phyloP scores from a whole-genome alignment of 2,329 filamentous ascomycete species.

The Arthrobotrys pseudoclavata region DNA sequence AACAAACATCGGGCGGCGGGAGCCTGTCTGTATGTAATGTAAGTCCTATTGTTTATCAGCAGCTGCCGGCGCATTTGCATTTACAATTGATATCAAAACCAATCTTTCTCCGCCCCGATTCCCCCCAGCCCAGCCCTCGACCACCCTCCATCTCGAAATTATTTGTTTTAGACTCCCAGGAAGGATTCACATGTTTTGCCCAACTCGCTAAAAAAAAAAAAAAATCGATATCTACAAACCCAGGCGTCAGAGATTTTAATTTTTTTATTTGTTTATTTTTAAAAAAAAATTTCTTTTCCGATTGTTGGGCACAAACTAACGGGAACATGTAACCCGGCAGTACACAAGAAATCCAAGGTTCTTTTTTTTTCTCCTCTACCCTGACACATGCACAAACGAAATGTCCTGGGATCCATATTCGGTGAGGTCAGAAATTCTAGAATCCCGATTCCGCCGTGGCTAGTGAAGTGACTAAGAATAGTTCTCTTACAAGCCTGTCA shows the following conservation, averaged over 20 bases:
- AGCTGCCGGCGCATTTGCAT: constrained; percentile 10
- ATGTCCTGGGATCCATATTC: constrained; percentile 1
- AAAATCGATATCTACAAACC: constrained; percentile 15
- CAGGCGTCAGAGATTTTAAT: neutral
- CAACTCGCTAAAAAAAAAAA: constrained; percentile 17
- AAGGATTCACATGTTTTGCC: constrained; percentile 38
- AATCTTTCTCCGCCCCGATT: neutral
- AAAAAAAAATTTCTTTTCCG: neutral
- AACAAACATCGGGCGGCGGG: constrained; percentile 30
- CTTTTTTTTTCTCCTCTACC: constrained; percentile 1
- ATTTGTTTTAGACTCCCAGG: constrained; percentile 14
- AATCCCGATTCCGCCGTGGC: constrained; percentile 35
- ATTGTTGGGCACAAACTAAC: constrained; percentile 28
- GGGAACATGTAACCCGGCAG: constrained; percentile 22
- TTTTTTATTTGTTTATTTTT: neutral
- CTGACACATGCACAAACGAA: constrained; percentile 26
- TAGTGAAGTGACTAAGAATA: constrained; percentile 40
- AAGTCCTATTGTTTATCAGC: constrained; percentile 27
- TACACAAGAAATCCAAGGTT: constrained; percentile 27
- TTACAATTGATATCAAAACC: constrained; percentile 33
- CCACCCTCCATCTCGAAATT: constrained; percentile 24
- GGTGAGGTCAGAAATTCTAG: constrained; percentile 46
- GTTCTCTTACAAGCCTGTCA: neutral
- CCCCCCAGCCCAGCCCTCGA: neutral
- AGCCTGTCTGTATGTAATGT: constrained; percentile 2